Base-by-base conservation (phyloP, 1,139 yeast species). In the Casaregolazyma lundiana region DNA sequence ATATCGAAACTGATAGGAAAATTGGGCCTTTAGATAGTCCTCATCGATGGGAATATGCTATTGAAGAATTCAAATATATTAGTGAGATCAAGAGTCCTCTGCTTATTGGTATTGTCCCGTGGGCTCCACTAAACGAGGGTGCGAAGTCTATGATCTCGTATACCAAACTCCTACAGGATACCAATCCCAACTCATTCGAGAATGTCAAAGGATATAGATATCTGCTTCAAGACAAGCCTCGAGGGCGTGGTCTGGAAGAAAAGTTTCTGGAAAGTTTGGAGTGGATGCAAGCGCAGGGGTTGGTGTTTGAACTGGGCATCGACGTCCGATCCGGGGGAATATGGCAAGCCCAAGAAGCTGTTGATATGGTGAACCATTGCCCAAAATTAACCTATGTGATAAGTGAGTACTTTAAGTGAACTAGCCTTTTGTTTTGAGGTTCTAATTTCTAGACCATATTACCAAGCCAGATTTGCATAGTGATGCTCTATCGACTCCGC, bases 171-270 rank as follows among this genome's bases (percentile, higher is more conserved):
- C 30, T 57, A 41, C 38, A 50, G 43, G 22, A 24, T 1, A 22
- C 46, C 2, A 44, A 48, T 4, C 50, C 40, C 7, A 47, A 46
- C 7, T 50, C 46, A n/a, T 38, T 38, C 16, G 13, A 24, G 4
- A n/a, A 15, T 13, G 54, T 68, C 16, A 63, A 67, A 46, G 77
- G 75, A 1, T 68, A 70, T 50, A 54, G 76, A 35, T 71, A 64
- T 52, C 61, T 72, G 32, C 47, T 72, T 2, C 76, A 72, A 50
- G 75, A 70, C 48, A 69, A 70, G 49, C 72, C 71, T 1, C 48
- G 46, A 1, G 65, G 65, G 0, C 62, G 65, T 0, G 67, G 68
- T 71, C 40, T 60, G 4, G 44, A 56, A 4, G 47, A 48, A 1
- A 37, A 51, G 4, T 65, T 70, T 45, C 53, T 63, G 17, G 65